phyloP scores from a whole-genome alignment of 164 flowering plant genomes.

The Stephania cephalantha region DNA sequence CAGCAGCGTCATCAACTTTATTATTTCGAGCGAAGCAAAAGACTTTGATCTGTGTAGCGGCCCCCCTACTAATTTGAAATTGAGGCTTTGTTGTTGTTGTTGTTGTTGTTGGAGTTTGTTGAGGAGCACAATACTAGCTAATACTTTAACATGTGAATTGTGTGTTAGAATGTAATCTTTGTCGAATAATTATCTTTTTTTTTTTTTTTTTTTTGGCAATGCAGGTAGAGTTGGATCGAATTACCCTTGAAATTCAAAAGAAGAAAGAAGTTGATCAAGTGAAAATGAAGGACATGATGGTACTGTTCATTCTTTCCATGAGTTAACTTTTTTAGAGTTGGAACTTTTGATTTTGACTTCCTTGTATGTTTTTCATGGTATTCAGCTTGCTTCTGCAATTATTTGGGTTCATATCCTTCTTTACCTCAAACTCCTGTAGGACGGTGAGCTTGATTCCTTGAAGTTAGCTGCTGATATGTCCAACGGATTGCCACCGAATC shows the following conservation, averaged over 20 bases:
- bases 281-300: conserved; percentile 65
- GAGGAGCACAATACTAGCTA: not conserved
- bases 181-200: not conserved
- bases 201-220: not conserved
- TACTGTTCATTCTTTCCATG: conserved; percentile 41
- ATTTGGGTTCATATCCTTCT: conserved; percentile 98
- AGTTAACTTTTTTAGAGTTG: conserved; percentile 23
- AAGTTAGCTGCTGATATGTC: conserved; percentile 28
- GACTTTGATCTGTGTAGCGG: too few species aligned
- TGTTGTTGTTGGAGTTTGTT: too few species aligned
- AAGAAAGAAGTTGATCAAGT: conserved; percentile 54
- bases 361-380: conserved; percentile 54
- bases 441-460: conserved; percentile 33
- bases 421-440: conserved; percentile 99
- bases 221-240: conserved; percentile 72
- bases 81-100: too few species aligned
- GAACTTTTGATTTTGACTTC: conserved; percentile 50
- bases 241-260: conserved; percentile 61
- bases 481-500: conserved; percentile 31
- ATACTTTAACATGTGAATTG: not conserved
- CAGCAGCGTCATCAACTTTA: too few species aligned
- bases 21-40: too few species aligned
- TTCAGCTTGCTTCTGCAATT: conserved; percentile 99
- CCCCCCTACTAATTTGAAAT: too few species aligned
- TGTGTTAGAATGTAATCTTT: not conserved